These are phyloP conservation scores for Trichodelitschia bisporula DNA, from an alignment of 495 filamentous ascomycete genomes.

Conservation along the genomic window DNA sequence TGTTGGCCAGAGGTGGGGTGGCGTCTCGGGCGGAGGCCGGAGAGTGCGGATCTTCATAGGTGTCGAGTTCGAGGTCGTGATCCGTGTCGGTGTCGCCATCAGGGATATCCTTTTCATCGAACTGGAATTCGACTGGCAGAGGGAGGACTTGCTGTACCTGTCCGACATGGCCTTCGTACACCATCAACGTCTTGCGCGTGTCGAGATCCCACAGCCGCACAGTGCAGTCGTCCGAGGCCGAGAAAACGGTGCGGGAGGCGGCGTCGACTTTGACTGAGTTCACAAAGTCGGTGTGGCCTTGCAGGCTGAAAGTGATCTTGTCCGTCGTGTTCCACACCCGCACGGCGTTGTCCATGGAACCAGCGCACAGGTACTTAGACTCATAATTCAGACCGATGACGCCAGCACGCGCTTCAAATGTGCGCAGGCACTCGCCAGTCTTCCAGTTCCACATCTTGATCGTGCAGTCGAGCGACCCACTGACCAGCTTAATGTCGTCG, in stretches of 20 bases:
- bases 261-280: slow-evolving; percentile 74
- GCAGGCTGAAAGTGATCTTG: slow-evolving; percentile 49
- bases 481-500: slow-evolving; percentile 60
- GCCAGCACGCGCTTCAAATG: slow-evolving; percentile 54
- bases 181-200: slow-evolving; percentile 45
- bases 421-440: slow-evolving; percentile 70
- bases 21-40: neutral
- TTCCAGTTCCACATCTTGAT: slow-evolving; percentile 93
- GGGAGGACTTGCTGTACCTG: slow-evolving; percentile 79
- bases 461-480: slow-evolving; percentile 54
- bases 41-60: slow-evolving; percentile 5
- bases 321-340: slow-evolving; percentile 85
- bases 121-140: slow-evolving; percentile 64
- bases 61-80: slow-evolving; percentile 21
- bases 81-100: slow-evolving; percentile 29
- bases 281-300: slow-evolving; percentile 80
- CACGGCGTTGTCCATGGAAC: slow-evolving; percentile 69
- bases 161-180: slow-evolving; percentile 81
- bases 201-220: slow-evolving; percentile 88
- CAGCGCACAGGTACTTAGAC: slow-evolving; percentile 56
- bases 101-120: slow-evolving; percentile 36
- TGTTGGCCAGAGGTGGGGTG: too few species aligned
- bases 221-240: slow-evolving; percentile 82
- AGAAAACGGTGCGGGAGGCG: slow-evolving; percentile 59
- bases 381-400: slow-evolving; percentile 77